Base-by-base conservation (phyloP, 2,329 filamentous ascomycete genomes). In the Lachnellula suecica region DNA sequence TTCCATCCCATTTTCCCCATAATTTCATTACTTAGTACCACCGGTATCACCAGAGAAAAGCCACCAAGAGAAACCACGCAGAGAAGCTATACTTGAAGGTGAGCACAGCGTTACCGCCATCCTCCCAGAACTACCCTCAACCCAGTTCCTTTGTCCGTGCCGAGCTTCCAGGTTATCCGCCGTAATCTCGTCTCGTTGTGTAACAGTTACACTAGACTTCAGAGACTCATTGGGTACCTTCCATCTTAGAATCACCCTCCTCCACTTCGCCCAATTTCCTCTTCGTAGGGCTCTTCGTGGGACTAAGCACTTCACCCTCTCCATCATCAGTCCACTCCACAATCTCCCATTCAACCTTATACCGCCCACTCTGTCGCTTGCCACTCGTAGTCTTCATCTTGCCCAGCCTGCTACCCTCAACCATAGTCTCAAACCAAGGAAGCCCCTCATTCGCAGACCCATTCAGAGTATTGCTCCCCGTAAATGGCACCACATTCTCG, bases 341-440 rank as follows among this genome's bases (percentile, higher is more conserved):
- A 58, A 96, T 79, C 70, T 96, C 91, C 89, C 90, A 96, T 65
- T 94, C 87, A 10, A 94, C 79, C 41, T 75, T 81, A 34, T 84
- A 80, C 24, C 74, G 84, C n/a, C 72, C 71, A 46, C 80, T 85
- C 46, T 68, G 65, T 43, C 70, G 70, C 52, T 79, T 79, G 15
- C 83, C 82, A 54, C 76, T 77, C 64, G 78, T 72, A 47, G 82
- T 81, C 66, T 83, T 84, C 69, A 88, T 76, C 46, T 79, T 83
- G 2, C 88, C 89, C 38, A 96, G 72, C 35, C 77, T 78, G 59
- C 89, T 92, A 49, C 90, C 86, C 63, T 89, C 81, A 2, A 95
- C 81, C 76, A 96, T 79, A 58, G 83, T 82, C 62, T 96, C 89
- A 61, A 96, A 93, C 89, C 91, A 96, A 0, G 91, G 88, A 24